Evolutionary conservation across 2,329 filamentous ascomycete species (phyloP).

Genomic region (Metarhizium brunneum): DNA sequence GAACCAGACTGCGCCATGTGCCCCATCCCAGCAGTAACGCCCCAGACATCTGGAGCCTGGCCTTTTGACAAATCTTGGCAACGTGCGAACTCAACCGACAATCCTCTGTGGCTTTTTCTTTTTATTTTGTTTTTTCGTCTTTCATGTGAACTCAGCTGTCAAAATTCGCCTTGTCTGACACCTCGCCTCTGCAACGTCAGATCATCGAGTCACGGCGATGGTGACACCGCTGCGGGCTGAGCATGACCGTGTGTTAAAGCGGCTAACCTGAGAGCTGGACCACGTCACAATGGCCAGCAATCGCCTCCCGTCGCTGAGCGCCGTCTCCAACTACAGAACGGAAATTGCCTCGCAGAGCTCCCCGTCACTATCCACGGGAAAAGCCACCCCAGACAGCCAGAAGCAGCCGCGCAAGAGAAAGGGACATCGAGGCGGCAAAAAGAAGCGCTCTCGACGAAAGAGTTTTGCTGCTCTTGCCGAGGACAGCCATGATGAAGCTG

Average conservation of each 20-base stretch:
- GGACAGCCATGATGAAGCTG: slow-evolving; percentile 34
- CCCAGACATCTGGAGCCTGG: no score
- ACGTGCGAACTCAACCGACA: no score
- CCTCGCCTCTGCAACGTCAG: background rate
- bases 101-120: no score
- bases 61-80: no score
- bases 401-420: slow-evolving; percentile 49
- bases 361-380: slow-evolving; percentile 5
- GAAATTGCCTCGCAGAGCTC: slow-evolving; percentile 8
- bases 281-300: slow-evolving; percentile 22
- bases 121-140: no score
- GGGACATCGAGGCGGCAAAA: slow-evolving; percentile 68
- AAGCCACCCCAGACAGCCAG: slow-evolving; percentile 4
- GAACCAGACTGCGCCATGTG: no score
- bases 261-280: background rate
- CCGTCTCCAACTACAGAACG: background rate
- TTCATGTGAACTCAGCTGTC: background rate
- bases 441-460: slow-evolving; percentile 65
- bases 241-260: background rate
- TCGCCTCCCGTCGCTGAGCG: slow-evolving; percentile 19
- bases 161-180: background rate
- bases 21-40: no score
- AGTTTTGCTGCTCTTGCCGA: slow-evolving; percentile 65
- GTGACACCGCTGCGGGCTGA: background rate
- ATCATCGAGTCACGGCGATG: background rate